These are phyloP conservation scores for Cordyceps cicadae DNA, from an alignment of 2,329 filamentous ascomycete genomes.

Conservation along the genomic window DNA sequence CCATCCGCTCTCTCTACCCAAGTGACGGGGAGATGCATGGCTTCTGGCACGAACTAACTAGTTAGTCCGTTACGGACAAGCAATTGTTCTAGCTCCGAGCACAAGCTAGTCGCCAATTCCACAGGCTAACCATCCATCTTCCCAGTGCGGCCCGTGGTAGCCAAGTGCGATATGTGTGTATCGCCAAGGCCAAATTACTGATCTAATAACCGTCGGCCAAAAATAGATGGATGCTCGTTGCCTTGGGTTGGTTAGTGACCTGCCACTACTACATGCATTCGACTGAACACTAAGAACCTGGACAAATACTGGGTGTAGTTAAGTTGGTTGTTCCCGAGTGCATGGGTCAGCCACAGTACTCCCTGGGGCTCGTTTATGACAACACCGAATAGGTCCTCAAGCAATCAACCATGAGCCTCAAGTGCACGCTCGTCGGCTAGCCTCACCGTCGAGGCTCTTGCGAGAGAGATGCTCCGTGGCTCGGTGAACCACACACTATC, in stretches of 20 bases:
- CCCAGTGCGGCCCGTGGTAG: neutral
- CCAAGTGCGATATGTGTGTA: neutral
- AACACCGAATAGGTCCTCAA: neutral
- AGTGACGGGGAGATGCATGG: too few species aligned
- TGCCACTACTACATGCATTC: neutral
- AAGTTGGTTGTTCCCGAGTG: neutral
- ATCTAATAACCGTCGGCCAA: neutral
- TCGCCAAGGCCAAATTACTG: conserved; percentile 6
- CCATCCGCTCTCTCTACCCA: too few species aligned
- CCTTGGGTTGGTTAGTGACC: neutral
- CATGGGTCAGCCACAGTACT: too few species aligned
- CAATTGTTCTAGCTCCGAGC: too few species aligned
- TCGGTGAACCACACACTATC: neutral
- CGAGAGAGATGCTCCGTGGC: neutral
- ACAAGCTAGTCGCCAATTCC: too few species aligned
- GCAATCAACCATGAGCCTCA: neutral
- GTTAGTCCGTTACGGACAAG: too few species aligned
- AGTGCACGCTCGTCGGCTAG: neutral
- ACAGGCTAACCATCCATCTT: neutral
- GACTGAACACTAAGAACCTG: neutral
- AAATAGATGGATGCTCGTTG: neutral
- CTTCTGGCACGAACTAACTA: too few species aligned
- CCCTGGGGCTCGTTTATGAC: neutral
- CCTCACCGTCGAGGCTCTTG: conserved; percentile 4
- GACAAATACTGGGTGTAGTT: neutral